Base-by-base conservation (phyloP, 495 filamentous ascomycete genomes). In the Penicillium coffeae region DNA sequence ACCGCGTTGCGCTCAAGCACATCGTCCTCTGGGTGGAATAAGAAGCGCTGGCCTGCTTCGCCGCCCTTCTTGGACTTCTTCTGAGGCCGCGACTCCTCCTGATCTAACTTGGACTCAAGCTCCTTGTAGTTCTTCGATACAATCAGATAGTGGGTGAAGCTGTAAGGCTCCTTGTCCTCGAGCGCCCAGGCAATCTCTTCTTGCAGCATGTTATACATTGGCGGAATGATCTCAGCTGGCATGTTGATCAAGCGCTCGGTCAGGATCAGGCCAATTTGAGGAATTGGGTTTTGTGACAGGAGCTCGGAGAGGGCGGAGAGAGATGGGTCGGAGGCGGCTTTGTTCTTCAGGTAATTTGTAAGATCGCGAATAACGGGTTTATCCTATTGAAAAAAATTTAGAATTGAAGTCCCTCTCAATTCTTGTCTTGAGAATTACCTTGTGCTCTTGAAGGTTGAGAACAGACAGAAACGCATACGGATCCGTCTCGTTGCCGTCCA, bases 21-120 rank as follows among this genome's bases (percentile, higher is more conserved):
- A 73, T 99, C 93, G 61, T 99, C 94, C 68, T 99, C 94, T 2
- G 93, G 89, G 65, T 99, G 94, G 73, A 97, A 99, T 67, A 89
- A 95, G 70, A 90, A 91, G 33, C 76, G 75, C 47, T 72, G 73
- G 54, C 45, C 54, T 38, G 59, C 50, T 52, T 66, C 72, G 63
- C 70, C 63, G 10, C 75, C 71, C 65, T 82, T 82, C 66, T 87
- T 87, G 67, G 82, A 86, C 66, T 89, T 90, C 76, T 90, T 91
- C 64, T 81, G 82, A 15, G 82, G 78, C 39, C 84, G 85, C 9
- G 69, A 60, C 16, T 85, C 83, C 51, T 84, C 79, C 47, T 79
- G 72, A 59, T 93, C 88, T 13, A 97, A 70, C 50, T 78, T 80
- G 1, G 90, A 95, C 50, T 78, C 85, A 30, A 97, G 79, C 70